A percentile compares a stretch with the other conserved stretches of the same genome.
Conservation (phyloP, 768 basidiomycete species). For the Mycena capillaripes region DNA sequence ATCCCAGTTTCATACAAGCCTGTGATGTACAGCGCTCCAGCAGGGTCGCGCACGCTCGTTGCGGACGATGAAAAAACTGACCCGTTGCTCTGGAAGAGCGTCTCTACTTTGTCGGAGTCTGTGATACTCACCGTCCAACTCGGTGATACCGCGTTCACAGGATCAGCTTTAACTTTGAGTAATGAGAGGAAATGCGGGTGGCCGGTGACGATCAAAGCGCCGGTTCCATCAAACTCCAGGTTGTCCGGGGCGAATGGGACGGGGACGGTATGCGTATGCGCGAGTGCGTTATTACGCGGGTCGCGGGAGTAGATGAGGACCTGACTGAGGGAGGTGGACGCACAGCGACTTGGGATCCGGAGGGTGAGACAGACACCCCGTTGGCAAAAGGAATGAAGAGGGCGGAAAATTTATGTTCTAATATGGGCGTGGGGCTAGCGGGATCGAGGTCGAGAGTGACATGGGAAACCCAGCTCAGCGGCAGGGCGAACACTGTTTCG, state of each 20-base stretch:
- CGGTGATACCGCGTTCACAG: conserved; percentile 53
- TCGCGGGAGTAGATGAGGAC: conserved; percentile 69
- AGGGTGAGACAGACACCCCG: conserved; percentile 72
- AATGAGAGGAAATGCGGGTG: conserved; percentile 76
- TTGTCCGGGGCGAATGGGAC: conserved; percentile 78
- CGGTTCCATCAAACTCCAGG: conserved; percentile 63
- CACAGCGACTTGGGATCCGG: conserved; percentile 64
- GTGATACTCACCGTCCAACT: conserved; percentile 73
- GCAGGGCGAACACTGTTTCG: conserved; percentile 70
- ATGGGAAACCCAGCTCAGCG: conserved; percentile 72
- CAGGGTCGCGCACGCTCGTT: conserved; percentile 66
- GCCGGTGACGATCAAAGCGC: conserved; percentile 69
- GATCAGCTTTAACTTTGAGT: conserved; percentile 56
- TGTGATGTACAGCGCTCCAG: conserved; percentile 63
- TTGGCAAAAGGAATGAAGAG: conserved; percentile 76
- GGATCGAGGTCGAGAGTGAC: conserved; percentile 57
- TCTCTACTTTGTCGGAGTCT: conserved; percentile 60
- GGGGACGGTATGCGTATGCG: conserved; percentile 51
- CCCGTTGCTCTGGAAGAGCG: conserved; percentile 85
- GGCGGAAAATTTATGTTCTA: conserved; percentile 55
- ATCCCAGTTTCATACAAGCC: conserved; percentile 73
- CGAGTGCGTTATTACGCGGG: conserved; percentile 58
- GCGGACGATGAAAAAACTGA: conserved; percentile 67
- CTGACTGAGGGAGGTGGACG: conserved; percentile 62
- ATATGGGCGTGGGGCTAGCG: conserved; percentile 40